Conservation (phyloP, 768 basidiomycete species). For the Rhizopogon rudus region DNA sequence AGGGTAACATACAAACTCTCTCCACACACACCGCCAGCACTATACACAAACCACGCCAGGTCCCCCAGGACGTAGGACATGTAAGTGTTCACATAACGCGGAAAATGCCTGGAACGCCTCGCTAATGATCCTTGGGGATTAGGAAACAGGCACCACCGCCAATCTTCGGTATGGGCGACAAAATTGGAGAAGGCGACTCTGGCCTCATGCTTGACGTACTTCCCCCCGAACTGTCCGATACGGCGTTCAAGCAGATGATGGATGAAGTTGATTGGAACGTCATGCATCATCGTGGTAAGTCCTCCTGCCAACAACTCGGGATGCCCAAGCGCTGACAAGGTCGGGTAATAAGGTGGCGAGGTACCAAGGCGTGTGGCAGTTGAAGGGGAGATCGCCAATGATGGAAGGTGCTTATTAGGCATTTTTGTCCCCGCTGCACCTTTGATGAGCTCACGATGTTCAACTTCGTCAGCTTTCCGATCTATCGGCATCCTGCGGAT, state of each 20-base stretch:
- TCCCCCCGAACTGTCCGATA: constrained; percentile 47
- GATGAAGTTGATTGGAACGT: constrained; percentile 67
- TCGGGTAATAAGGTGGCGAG: constrained; percentile 54
- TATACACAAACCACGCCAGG: not conserved
- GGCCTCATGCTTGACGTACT: constrained; percentile 55
- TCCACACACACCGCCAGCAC: not conserved
- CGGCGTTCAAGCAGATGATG: constrained; percentile 53
- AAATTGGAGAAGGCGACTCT: constrained; percentile 66
- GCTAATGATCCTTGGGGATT: not conserved
- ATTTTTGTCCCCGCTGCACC: constrained; percentile 8
- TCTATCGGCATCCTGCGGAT: constrained; percentile 82
- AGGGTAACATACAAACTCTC: no score
- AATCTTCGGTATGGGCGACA: constrained; percentile 30
- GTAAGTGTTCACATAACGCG: not conserved
- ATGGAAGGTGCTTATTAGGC: constrained; percentile 39
- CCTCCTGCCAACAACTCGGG: not conserved
- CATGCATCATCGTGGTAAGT: constrained; percentile 72
- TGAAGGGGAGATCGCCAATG: constrained; percentile 46
- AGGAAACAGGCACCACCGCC: constrained; percentile 7
- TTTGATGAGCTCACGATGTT: not conserved
- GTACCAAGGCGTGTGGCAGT: constrained; percentile 64
- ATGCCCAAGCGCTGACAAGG: not conserved
- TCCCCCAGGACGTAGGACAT: not conserved
- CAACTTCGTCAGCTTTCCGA: constrained; percentile 47
- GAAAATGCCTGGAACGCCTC: not conserved